Evolutionary conservation across 352 stramenopile species (phyloP), one percentile per base, ranked within the genome.

Genomic region (Pythium plurisporium): DNA sequence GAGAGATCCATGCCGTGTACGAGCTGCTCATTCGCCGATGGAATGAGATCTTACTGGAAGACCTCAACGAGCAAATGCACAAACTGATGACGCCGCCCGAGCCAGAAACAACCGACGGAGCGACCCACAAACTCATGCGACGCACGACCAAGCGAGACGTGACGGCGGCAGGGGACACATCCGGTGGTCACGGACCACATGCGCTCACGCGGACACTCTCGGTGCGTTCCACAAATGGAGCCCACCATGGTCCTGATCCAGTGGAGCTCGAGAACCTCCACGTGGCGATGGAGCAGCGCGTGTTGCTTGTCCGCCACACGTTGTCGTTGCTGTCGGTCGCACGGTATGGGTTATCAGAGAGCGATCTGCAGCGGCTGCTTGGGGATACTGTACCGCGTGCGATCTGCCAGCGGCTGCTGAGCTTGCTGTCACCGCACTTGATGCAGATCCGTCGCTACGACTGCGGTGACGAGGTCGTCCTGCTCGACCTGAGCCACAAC

Each of bases 401-500:
- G 11, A 59, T 86, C 41, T 68, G 60, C 20, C 51, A 76, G 45
- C 68, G 77, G 23, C 55, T 94, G 0, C 52, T 91, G 33, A 38
- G 15, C 5, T 53, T 94, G 0, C 53, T 94, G 3, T 52, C 64
- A 8, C 82, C 84, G 17, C 82, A 91, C 19, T 45, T 91, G 57
- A 87, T 94, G 79, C 74, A 63, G 41, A 94, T 94, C 46, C 70
- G 55, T 7, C 76, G 78, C 1, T 56, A 62, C 9, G 79, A 91
- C 54, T 91, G 79, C 25, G 67, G 55, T 37, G 40, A 53, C 37
- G 38, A 50, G n/a, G 55, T 89, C 27, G 68, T 89, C 31, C 53
- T 91, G 5, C 82, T 87, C 37, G 82, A 90, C 38, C 47, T 94
- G 7, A 92, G 77, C 44, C 82, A 94, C 56, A 92, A 92, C 59